Base-by-base conservation (phyloP, 768 basidiomycete species). In the Cyclocybe cylindracea region DNA sequence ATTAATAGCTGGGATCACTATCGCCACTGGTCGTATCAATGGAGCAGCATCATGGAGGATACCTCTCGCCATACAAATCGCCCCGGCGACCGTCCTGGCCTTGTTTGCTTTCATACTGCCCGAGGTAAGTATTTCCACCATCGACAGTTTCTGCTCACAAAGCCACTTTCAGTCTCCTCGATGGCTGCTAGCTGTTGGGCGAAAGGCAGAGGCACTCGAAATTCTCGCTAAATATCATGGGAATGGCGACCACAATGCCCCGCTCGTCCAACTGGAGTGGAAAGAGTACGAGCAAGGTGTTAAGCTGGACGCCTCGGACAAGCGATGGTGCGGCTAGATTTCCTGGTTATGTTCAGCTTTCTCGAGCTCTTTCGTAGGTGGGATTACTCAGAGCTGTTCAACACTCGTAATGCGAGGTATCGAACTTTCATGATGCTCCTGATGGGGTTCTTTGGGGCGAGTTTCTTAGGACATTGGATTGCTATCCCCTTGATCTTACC, bases 201-300 rank as follows among this genome's bases (percentile, higher is more conserved):
- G 75, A 6, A 73, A 76, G 32, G 77, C 76, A 7, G 77, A 80
- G 48, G 81, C 81, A 10, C 69, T 65, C 4, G 68, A 60, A 24
- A 76, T 82, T 56, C 71, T 83, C 9, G 68, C 71, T 41, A 77
- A 75, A 48, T 83, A 79, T 60, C 83, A 84, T 56, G 82, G 81
- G 10, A 68, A 79, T 49, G 77, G 72, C 3, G 72, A 82, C 47
- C 69, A 64, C 13, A 72, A 79, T 60, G 74, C 78, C 11, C 76
- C 78, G 31, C 61, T 83, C 34, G 81, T 84, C 19, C 62, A 68
- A 33, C 66, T 83, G 10, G 78, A 84, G 58, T 78, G 70, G 70
- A 71, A 69, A 49, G 82, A 83, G 59, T 76, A 78, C 57, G 74
- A 79, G 51, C 79, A 81, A 54, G 65, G 72, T 7, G 74, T 83